Base-by-base conservation (phyloP, 192 early-diverging fungal genomes). In the Umbelopsis sp. region DNA sequence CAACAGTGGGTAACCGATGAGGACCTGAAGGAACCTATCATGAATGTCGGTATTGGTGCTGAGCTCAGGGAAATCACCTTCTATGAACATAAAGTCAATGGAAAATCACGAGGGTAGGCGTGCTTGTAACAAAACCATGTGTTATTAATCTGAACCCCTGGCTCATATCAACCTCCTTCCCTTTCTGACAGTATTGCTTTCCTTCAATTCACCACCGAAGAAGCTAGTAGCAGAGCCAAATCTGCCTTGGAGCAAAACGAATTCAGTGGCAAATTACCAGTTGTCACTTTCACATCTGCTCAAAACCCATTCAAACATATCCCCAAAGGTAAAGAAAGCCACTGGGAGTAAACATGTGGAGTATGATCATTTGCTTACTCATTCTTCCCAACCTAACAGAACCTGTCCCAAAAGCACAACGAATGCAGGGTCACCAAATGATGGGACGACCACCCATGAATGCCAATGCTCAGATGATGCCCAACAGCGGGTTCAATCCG, bases 1-100 rank as follows among this genome's bases (percentile, higher is more conserved):
- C 15, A 22, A 22, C 67, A 88, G 88, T 88, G 82, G 74, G 88
- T 85, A 2, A 85, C 82, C 11, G 88, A 89, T 55, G 80, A 80
- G 41, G 81, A 88, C 45, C 73, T 89, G 25, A 80, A 79, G 23
- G 47, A 46, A 37, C 67, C 83, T 21, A 73, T 79, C 4, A 61
- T 69, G 30, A 80, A 89, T 47, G 77, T 83, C 37, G 85, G 85
- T 13, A 76, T 87, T n/a, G 71, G 69, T 10, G 71, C 74, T 25
- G 77, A 87, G 25, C 50, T 89, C n/a, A 71, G 75, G 15, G 85
- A 87, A 20, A 64, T 86, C 16, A 82, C 85, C 22, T 89, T 89
- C 53, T 80, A 83, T 58, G 88, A 89, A 52, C 83, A 86, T 68
- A 89, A 89, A 78, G 80, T 85, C 9, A 89, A 89, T 65, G 88